Conservation (phyloP, 306 rosid genomes). For the Fragaria vesca region DNA sequence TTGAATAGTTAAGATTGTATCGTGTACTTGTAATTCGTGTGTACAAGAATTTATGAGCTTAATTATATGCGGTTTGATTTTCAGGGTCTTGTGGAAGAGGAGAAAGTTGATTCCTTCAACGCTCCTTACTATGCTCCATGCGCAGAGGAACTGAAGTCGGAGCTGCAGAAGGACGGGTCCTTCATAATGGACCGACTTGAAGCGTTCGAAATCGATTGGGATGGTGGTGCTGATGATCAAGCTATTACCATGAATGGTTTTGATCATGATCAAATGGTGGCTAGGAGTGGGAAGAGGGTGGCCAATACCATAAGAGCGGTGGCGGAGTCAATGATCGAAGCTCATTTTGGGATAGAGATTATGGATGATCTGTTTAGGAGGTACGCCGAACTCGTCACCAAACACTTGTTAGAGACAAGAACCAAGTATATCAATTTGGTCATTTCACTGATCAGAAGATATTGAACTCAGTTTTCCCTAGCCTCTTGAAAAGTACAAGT, state of each 20-base stretch:
- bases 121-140: constrained; percentile 79
- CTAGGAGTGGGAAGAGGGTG: constrained; percentile 39
- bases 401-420: constrained; percentile 35
- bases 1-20: too few species aligned
- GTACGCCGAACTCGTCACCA: constrained; percentile 32
- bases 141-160: constrained; percentile 45
- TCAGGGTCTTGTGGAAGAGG: constrained; percentile 58
- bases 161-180: constrained; percentile 59
- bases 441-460: constrained; percentile 39
- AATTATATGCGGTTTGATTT: not conserved
- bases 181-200: constrained; percentile 41
- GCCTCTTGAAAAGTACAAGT: not conserved
- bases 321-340: constrained; percentile 64
- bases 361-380: constrained; percentile 55
- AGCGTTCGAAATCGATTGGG: constrained; percentile 60
- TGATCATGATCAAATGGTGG: not conserved
- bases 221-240: constrained; percentile 15
- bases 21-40: too few species aligned
- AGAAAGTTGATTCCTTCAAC: constrained; percentile 66
- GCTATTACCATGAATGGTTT: not conserved
- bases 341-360: constrained; percentile 52
- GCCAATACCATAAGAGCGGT: constrained; percentile 63
- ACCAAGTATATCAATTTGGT: constrained; percentile 57
- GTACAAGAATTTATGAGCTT: too few species aligned
- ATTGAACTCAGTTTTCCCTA: not conserved